Base-by-base conservation (phyloP, 768 basidiomycete species). In the Pseudohyphozyma bogoriensis region DNA sequence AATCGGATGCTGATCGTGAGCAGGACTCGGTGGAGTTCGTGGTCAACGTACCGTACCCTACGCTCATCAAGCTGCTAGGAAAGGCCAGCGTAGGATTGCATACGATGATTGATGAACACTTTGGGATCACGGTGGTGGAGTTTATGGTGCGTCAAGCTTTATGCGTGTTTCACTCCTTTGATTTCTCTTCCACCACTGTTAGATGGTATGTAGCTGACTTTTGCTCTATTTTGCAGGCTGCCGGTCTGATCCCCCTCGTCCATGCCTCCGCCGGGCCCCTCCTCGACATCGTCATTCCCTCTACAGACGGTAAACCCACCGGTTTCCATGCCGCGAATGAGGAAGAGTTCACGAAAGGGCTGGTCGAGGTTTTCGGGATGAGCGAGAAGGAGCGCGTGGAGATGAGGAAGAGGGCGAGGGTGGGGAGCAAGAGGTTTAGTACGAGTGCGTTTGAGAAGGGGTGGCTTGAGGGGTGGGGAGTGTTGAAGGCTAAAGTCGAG, bases 41-140 rank as follows among this genome's bases (percentile, higher is more conserved):
- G 16, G 79, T 93, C 45, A 97, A 97, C 64, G 89, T 86, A 0
- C 76, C 86, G 6, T 96, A 86, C 65, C 71, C 82, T 0, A 79
- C 79, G 31, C 79, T 96, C 61, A 78, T 90, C 5, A 69, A 73
- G 8, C 84, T 85, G 79, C 77, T 99, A 3, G 82, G 85, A 10
- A 76, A 75, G 47, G 83, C 90, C 2, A 86, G 84, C 63, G 79
- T 96, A 20, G 92, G 93, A 0, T 72, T 97, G 29, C 92, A 88
- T 70, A 95, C 93, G 18, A 99, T 99, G 93, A 81, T 90, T 0
- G 91, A 97, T 70, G 93, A 99, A 73, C 93, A 99, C 72, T 99
- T 97, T 64, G 93, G 95, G 3, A 97, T 99, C 72, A 95, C 91
- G 68, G 80, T 99, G 39, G 93, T 99, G 11, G 93, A 99, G 73